phyloP scores from a whole-genome alignment of 352 stramenopile species.

The Pythium utonaiense region DNA sequence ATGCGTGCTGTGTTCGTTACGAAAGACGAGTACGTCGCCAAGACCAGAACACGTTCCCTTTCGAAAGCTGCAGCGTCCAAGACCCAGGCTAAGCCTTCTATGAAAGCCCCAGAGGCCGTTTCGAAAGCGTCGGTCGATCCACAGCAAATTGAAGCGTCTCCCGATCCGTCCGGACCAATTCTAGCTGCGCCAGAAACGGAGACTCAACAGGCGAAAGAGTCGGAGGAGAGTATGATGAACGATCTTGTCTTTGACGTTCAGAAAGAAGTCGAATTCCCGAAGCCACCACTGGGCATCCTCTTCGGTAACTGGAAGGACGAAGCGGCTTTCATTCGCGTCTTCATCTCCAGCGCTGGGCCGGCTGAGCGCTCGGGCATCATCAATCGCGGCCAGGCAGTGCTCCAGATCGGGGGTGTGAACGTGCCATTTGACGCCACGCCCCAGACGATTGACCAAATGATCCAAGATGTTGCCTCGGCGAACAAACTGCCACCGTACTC shows the following conservation, averaged over 20 bases:
- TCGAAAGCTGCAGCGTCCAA: conserved; percentile 12
- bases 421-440: conserved; percentile 55
- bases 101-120: not conserved
- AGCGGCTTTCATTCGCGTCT: conserved; percentile 73
- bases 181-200: not conserved
- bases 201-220: not conserved
- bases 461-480: conserved; percentile 33
- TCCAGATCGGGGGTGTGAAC: conserved; percentile 74
- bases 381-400: conserved; percentile 52
- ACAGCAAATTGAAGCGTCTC: not conserved
- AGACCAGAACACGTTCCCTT: conserved; percentile 25
- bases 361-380: conserved; percentile 69
- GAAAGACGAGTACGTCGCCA: conserved; percentile 47
- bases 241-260: conserved; percentile 17
- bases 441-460: conserved; percentile 63
- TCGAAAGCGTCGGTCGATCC: not conserved
- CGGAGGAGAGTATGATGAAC: conserved; percentile 1
- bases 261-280: conserved; percentile 64
- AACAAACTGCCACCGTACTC: conserved; percentile 33
- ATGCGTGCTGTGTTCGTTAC: conserved; percentile 58
- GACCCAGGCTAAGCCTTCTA: not conserved
- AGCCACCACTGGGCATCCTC: conserved; percentile 65
- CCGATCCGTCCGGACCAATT: not conserved
- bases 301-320: conserved; percentile 84
- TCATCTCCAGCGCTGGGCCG: conserved; percentile 69